These are phyloP conservation scores for Candida arabinofermentans DNA, from an alignment of 805 yeast genomes.

Conservation along the genomic window DNA sequence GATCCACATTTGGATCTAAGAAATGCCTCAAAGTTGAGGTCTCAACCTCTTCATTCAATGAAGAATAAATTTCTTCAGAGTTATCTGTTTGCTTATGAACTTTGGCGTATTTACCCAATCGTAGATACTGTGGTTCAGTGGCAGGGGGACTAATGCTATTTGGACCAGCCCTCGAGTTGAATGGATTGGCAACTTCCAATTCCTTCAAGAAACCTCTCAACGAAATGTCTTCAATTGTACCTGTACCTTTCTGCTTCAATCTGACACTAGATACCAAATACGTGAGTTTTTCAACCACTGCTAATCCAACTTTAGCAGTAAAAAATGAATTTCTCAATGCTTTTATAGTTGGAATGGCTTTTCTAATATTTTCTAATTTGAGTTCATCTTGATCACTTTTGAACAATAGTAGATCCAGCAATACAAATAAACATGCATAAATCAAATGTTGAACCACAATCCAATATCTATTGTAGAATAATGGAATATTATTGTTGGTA, in stretches of 20 bases:
- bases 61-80: neutral
- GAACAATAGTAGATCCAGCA: conserved; percentile 24
- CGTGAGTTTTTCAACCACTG: conserved; percentile 23
- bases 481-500: conserved; percentile 14
- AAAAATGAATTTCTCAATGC: conserved; percentile 16
- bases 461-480: conserved; percentile 23
- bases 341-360: conserved; percentile 17
- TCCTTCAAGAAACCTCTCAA: conserved; percentile 15
- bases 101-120: conserved; percentile 5
- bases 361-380: conserved; percentile 13
- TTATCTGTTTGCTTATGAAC: too few relatives aligned
- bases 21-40: neutral
- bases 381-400: conserved; percentile 18
- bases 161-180: conserved; percentile 1
- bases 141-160: conserved; percentile 8
- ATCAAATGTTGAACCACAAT: conserved; percentile 25
- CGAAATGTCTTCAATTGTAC: conserved; percentile 17
- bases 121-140: conserved; percentile 15
- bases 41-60: neutral
- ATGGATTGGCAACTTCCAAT: conserved; percentile 15
- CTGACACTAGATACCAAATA: conserved; percentile 19
- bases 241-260: conserved; percentile 7
- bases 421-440: conserved; percentile 22
- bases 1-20: conserved; percentile 3
- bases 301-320: conserved; percentile 24